Evolutionary conservation across 345 rosid genomes (phyloP), one percentile per base, ranked within the genome.

Genomic region (Pugionium dolabratum): DNA sequence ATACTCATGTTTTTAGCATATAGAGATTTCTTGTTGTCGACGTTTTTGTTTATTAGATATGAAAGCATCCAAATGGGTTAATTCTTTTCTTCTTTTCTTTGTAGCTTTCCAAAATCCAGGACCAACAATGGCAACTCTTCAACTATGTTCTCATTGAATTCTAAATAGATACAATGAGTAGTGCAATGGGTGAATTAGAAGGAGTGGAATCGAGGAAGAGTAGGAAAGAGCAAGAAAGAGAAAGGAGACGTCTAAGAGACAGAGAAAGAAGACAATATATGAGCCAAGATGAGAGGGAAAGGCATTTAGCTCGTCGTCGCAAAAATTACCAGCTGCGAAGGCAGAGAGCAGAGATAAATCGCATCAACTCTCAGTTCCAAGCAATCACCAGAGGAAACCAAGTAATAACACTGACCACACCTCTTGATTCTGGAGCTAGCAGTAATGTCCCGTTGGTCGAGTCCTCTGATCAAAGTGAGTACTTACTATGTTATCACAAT

Each of bases 301-400:
- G 78, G 34, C 97, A 94, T 78, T 88, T 94, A 36, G 95, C 97
- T 47, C 65, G 96, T 53, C 95, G 99, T 9, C 92, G 99, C 11
- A 80, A 83, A 59, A 90, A 94, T 62, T 90, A 94, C 54, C 95
- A 86, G 65, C 73, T 90, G 3, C 67, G 97, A 46, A 79, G 96
- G 59, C 85, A 81, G 58, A 84, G 89, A 80, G 84, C 90, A 51
- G 86, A 76, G 79, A 71, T 65, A 9, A 64, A 73, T 54, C 75
- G 68, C 9, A 52, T 68, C 4, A 82, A 72, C 59, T 67, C 83
- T 64, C 91, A 53, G 28, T 27, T 51, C 57, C 73, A 75, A 54
- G 45, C 45, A 7, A 39, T 48, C 47, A 48, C 45, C 3, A 73
- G 71, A 36, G 68, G 45, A 28, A 27, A 9, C 53, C 62, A 56